Conservation (phyloP, 371 early-diverging fungal genomes). For the Dichotomocladium elegans region DNA sequence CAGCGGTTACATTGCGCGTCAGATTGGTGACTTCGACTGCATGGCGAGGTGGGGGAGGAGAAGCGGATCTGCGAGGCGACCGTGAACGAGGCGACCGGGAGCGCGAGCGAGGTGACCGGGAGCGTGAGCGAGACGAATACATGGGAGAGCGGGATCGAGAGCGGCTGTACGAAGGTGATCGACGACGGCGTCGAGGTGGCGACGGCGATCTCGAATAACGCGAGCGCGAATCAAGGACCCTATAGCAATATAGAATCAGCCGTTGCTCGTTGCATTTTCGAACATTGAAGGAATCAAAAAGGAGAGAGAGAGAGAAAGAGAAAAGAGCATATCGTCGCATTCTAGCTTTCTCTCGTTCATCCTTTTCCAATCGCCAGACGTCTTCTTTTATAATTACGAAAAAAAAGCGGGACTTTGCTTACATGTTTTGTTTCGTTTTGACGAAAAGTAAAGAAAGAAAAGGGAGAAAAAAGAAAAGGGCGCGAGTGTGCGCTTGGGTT, state of each 20-base stretch:
- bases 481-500: too few relatives aligned
- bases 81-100: constrained; percentile 11
- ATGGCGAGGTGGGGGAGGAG: constrained; percentile 1
- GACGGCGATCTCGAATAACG: constrained; percentile 19
- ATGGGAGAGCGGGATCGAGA: constrained; percentile 20
- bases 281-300: neutral
- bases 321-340: too few relatives aligned
- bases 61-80: constrained; percentile 8
- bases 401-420: too few relatives aligned
- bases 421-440: too few relatives aligned
- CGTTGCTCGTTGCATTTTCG: too few relatives aligned
- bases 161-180: constrained; percentile 19
- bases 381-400: too few relatives aligned
- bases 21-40: constrained; percentile 15
- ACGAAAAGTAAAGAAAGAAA: too few relatives aligned
- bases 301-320: neutral
- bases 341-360: too few relatives aligned
- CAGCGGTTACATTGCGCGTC: constrained; percentile 36
- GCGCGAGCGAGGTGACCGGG: constrained; percentile 12
- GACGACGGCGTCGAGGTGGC: constrained; percentile 17
- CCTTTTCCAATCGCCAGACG: too few relatives aligned
- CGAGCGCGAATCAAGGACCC: constrained; percentile 2
- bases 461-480: too few relatives aligned
- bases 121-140: constrained; percentile 12
- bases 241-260: too few relatives aligned